A percentile compares a stretch with the other conserved stretches of the same genome.
Evolutionary conservation across 2,329 filamentous ascomycete genomes (phyloP).

Genomic region (Alternaria metachromatica): DNA sequence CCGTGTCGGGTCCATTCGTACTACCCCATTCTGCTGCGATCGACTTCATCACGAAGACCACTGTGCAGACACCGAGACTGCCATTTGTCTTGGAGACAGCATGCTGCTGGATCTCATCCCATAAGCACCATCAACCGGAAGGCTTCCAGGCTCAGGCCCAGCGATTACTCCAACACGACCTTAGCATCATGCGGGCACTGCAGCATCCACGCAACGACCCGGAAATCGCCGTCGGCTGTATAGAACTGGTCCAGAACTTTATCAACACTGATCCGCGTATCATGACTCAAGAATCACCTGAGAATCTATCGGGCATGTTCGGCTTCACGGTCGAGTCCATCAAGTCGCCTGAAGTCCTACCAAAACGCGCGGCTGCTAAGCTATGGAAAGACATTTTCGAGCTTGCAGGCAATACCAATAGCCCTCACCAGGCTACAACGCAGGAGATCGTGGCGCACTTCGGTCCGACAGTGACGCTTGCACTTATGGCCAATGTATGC

Average conservation of each 20-base stretch:
- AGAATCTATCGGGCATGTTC: conserved; percentile 70
- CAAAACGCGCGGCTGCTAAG: conserved; percentile 74
- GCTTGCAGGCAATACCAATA: conserved; percentile 35
- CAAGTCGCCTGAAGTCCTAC: conserved; percentile 73
- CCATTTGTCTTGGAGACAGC: conserved; percentile 74
- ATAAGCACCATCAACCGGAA: conserved; percentile 57
- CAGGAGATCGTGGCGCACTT: conserved; percentile 47
- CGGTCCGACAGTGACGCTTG: conserved; percentile 37
- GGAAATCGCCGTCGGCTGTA: conserved; percentile 74
- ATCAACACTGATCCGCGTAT: conserved; percentile 67
- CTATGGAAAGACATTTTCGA: conserved; percentile 67
- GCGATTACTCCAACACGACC: conserved; percentile 64
- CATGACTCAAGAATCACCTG: conserved; percentile 65
- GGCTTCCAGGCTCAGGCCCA: conserved; percentile 37
- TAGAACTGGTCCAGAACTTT: conserved; percentile 73
- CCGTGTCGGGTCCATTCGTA: conserved; percentile 76
- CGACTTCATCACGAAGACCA: conserved; percentile 68
- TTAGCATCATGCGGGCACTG: conserved; percentile 68
- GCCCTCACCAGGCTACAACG: conserved; percentile 34
- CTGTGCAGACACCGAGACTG: conserved; percentile 67
- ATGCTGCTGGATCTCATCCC: conserved; percentile 63
- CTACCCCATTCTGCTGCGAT: conserved; percentile 71
- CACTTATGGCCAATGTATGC: conserved; percentile 43
- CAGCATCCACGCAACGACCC: conserved; percentile 69
- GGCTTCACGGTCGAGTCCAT: conserved; percentile 74